Conservation (phyloP, 2,329 filamentous ascomycete species). For the Sporothrix curviconia region DNA sequence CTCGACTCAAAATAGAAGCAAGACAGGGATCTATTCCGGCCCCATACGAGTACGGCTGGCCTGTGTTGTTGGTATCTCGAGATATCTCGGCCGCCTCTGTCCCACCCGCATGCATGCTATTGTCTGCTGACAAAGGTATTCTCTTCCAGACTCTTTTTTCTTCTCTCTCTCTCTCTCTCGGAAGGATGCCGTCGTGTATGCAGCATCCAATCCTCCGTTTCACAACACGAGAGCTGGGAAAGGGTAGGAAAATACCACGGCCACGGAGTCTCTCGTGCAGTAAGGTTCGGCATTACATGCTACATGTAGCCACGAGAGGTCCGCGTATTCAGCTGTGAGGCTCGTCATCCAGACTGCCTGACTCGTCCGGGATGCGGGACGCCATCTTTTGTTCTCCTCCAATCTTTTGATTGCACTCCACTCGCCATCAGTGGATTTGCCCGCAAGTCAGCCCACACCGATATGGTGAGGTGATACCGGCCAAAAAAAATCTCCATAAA, state of each 20-base stretch:
- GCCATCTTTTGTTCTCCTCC: background rate
- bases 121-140: too few species aligned
- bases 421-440: too few species aligned
- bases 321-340: too few species aligned
- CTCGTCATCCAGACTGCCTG: too few species aligned
- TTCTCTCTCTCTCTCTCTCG: background rate
- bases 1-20: slow-evolving; percentile 7
- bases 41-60: too few species aligned
- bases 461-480: background rate
- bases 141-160: background rate
- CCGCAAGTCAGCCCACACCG: background rate
- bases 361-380: too few species aligned
- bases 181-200: background rate
- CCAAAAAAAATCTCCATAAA: background rate
- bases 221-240: slow-evolving; percentile 3
- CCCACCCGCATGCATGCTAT: too few species aligned
- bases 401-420: background rate
- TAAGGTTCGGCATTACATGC: too few species aligned
- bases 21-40: background rate
- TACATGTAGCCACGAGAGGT: too few species aligned
- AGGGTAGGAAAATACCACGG: too few species aligned
- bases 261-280: too few species aligned
- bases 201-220: slow-evolving; percentile 2
- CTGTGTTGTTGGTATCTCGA: background rate
- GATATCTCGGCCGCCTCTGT: too few species aligned